A percentile compares a stretch with the other conserved stretches of the same genome.
These are phyloP conservation scores for Diutina sp. DNA, from an alignment of 1,139 yeast species.

Conservation along the genomic window DNA sequence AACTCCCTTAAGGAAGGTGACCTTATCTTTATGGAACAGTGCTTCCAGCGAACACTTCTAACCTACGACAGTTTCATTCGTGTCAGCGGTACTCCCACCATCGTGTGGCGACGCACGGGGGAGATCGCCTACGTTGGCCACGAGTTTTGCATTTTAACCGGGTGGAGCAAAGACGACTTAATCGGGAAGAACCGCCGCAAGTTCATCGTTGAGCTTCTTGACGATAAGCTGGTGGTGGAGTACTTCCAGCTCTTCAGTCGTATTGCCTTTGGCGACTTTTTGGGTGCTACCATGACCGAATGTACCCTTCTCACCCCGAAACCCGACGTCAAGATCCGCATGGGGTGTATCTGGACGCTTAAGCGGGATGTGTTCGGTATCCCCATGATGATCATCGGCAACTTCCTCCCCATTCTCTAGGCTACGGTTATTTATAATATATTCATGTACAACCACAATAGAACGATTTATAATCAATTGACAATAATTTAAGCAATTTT, in stretches of 20 bases:
- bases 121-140: conserved; percentile 91
- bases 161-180: conserved; percentile 69
- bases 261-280: conserved; percentile 84
- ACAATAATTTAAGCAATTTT: no score
- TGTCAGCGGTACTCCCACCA: conserved; percentile 85
- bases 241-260: conserved; percentile 77
- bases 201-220: conserved; percentile 82
- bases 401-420: conserved; percentile 61
- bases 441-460: background rate
- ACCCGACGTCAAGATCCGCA: conserved; percentile 36
- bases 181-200: conserved; percentile 37
- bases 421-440: background rate
- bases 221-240: conserved; percentile 75
- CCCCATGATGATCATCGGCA: conserved; percentile 89
- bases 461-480: no score
- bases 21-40: conserved; percentile 88
- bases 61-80: conserved; percentile 81
- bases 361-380: conserved; percentile 53
- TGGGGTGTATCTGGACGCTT: conserved; percentile 84
- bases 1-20: conserved; percentile 83
- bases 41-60: conserved; percentile 80
- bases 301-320: conserved; percentile 62
- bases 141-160: conserved; percentile 82
- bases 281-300: conserved; percentile 83
- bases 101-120: conserved; percentile 92